phyloP scores from a whole-genome alignment of 2,329 filamentous ascomycete genomes.

The Lachnellula hyalina region DNA sequence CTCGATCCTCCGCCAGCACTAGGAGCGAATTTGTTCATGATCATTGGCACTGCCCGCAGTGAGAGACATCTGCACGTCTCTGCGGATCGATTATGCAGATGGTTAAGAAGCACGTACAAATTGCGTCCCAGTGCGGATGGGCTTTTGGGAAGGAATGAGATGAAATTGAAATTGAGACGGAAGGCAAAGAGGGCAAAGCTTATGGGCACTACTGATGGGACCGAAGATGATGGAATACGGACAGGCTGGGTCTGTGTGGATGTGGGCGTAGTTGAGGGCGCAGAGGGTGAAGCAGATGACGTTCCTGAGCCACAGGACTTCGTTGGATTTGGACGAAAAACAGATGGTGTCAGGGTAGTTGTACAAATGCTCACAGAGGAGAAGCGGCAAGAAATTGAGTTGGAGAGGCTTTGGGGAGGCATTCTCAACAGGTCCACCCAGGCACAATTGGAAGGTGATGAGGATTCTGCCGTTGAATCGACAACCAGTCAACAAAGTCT shows the following conservation, averaged over 20 bases:
- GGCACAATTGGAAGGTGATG: conserved; percentile 7
- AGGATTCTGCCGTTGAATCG: not conserved
- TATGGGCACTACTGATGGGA: conserved; percentile 62
- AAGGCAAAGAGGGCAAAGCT: conserved; percentile 78
- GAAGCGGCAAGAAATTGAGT: conserved; percentile 60
- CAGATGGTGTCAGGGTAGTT: conserved; percentile 55
- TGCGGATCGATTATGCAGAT: conserved; percentile 82
- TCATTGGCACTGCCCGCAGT: conserved; percentile 84
- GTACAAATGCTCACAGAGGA: conserved; percentile 69
- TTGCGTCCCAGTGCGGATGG: conserved; percentile 79
- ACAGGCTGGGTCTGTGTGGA: conserved; percentile 98
- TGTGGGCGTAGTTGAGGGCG: conserved; percentile 63
- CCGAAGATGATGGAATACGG: conserved; percentile 76
- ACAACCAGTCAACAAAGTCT: not conserved
- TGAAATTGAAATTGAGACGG: conserved; percentile 79
- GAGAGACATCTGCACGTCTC: conserved; percentile 91
- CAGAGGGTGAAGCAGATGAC: conserved; percentile 36
- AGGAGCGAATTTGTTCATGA: conserved; percentile 84
- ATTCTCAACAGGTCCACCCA: conserved; percentile 12
- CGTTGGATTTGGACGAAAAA: conserved; percentile 68
- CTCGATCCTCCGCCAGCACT: conserved; percentile 84
- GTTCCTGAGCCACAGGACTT: conserved; percentile 48
- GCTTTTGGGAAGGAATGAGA: conserved; percentile 79
- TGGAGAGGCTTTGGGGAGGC: conserved; percentile 56
- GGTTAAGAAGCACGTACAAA: conserved; percentile 68